Percentiles rank a stretch among this genome's conserved stretches.
Evolutionary conservation across 148 eudicot genomes (phyloP).

Genomic region (Rhododendron griersonianum): DNA sequence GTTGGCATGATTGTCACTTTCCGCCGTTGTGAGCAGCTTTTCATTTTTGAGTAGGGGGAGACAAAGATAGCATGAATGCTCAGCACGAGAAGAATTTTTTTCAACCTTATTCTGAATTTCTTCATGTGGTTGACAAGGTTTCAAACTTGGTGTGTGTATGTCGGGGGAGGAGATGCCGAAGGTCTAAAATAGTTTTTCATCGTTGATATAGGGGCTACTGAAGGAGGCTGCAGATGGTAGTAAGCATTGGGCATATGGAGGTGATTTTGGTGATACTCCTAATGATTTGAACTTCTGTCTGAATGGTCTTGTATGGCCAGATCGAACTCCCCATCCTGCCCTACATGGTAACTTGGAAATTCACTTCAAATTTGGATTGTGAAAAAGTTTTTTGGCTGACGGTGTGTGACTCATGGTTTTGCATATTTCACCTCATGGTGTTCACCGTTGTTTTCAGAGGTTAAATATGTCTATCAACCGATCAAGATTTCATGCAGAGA

Average conservation of each 20-base stretch:
- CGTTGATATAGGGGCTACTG: constrained; percentile 56
- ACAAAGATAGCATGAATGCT: background rate
- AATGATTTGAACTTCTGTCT: constrained; percentile 93
- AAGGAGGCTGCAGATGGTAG: constrained; percentile 68
- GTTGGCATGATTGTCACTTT: background rate
- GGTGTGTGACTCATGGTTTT: constrained; percentile 1
- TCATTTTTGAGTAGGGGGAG: background rate
- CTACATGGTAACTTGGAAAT: constrained; percentile 55
- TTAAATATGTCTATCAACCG: constrained; percentile 91
- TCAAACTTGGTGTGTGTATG: background rate
- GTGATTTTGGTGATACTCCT: constrained; percentile 92
- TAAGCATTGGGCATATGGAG: constrained; percentile 96
- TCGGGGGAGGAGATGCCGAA: background rate
- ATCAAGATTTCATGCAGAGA: constrained; percentile 65
- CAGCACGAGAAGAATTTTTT: background rate
- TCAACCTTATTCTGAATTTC: background rate
- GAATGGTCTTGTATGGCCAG: constrained; percentile 90
- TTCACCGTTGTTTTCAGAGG: constrained; percentile 49
- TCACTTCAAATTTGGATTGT: background rate
- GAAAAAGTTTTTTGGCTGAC: background rate
- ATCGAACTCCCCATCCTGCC: constrained; percentile 93
- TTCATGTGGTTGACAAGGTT: background rate
- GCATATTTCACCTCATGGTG: background rate
- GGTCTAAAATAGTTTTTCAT: background rate
- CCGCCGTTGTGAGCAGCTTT: background rate